A percentile compares a stretch with the other conserved stretches of the same genome.
Evolutionary conservation across 2,329 filamentous ascomycete species (phyloP).

Genomic region (Fusarium citri): DNA sequence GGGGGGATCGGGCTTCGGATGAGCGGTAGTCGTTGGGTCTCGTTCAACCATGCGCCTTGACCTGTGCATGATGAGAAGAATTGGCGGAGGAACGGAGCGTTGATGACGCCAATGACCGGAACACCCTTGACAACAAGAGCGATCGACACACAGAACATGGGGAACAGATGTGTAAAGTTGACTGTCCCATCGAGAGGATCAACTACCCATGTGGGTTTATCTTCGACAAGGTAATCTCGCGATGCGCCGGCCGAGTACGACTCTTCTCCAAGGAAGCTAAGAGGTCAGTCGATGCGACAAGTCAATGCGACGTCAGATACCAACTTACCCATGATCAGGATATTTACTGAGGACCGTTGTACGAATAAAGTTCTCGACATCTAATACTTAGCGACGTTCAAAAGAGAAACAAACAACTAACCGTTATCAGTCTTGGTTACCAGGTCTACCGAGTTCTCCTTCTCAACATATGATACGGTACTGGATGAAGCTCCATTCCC

Average conservation of each 20-base stretch:
- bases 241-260: constrained; percentile 76
- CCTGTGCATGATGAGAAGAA: constrained; percentile 76
- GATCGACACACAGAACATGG: constrained; percentile 85
- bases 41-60: constrained; percentile 76
- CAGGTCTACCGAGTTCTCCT: constrained; percentile 81
- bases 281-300: constrained; percentile 5
- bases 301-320: neutral
- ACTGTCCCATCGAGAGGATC: constrained; percentile 84
- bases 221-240: constrained; percentile 73
- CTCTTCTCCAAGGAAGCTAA: constrained; percentile 81
- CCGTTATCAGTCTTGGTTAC: constrained; percentile 82
- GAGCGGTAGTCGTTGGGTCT: constrained; percentile 71
- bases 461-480: constrained; percentile 61
- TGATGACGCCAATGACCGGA: constrained; percentile 77
- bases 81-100: constrained; percentile 76
- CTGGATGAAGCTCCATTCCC: constrained; percentile 33
- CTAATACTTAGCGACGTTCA: constrained; percentile 52
- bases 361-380: constrained; percentile 78
- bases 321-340: constrained; percentile 71
- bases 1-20: constrained; percentile 71
- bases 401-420: constrained; percentile 46
- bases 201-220: constrained; percentile 77
- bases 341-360: constrained; percentile 68
- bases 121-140: constrained; percentile 70
- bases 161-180: constrained; percentile 84